Percentiles rank a stretch among this genome's conserved stretches.
These are phyloP conservation scores for Allomyces macrogynus DNA, from an alignment of 192 early-diverging fungal species.

Conservation along the genomic window DNA sequence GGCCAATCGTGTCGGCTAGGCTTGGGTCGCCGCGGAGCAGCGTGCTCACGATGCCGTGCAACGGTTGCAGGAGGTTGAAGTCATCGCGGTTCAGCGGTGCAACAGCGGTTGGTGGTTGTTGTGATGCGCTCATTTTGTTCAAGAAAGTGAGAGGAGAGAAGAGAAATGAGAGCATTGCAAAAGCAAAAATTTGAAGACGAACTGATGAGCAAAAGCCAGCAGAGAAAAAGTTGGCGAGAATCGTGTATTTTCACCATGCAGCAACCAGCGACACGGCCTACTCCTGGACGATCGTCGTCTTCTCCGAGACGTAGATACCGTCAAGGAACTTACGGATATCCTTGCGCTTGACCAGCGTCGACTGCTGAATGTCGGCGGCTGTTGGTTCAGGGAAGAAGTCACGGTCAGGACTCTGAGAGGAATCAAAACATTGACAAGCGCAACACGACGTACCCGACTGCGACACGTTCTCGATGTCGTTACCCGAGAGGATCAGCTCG, in stretches of 20 bases:
- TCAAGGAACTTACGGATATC: constrained; percentile 99
- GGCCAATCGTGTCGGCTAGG: no score
- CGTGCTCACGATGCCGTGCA: no score
- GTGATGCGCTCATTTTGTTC: no score
- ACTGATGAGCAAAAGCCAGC: no score
- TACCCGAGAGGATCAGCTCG: constrained; percentile 79
- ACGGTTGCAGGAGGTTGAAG: no score
- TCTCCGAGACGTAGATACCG: constrained; percentile 90
- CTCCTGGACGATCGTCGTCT: constrained; percentile 45
- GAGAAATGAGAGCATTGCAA: no score
- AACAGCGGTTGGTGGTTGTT: no score
- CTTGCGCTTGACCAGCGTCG: constrained; percentile 86
- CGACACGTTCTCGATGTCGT: constrained; percentile 85
- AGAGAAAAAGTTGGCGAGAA: background rate
- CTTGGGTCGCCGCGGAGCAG: no score
- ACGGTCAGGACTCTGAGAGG: background rate
- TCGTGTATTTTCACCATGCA: background rate
- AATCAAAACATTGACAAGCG: background rate
- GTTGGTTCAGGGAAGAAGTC: constrained; percentile 4
- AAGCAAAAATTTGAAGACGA: no score
- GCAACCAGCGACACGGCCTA: constrained; percentile 5
- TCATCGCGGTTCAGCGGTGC: no score
- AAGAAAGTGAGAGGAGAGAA: no score
- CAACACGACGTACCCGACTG: constrained; percentile 46
- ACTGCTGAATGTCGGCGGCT: constrained; percentile 90